phyloP scores from a whole-genome alignment of 2,329 filamentous ascomycete genomes.

The Lasiodiplodia gonubiensis region DNA sequence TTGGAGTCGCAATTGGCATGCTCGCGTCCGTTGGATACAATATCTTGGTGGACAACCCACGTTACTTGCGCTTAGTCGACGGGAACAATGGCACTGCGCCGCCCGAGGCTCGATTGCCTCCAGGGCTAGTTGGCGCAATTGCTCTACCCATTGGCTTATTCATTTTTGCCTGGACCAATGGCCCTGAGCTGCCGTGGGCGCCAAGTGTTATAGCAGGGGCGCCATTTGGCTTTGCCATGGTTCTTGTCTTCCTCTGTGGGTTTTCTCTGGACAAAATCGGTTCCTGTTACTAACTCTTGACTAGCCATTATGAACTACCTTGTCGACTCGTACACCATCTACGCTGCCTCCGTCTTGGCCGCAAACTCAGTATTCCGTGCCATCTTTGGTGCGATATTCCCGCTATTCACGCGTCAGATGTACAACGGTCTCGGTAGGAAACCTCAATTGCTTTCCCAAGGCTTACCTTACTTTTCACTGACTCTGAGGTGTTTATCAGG shows the following conservation, averaged over 20 bases:
- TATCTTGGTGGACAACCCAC: constrained; percentile 43
- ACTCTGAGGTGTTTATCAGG: constrained; percentile 47
- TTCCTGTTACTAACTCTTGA: neutral
- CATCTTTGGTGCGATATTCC: constrained; percentile 77
- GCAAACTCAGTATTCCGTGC: constrained; percentile 81
- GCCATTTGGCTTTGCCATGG: constrained; percentile 64
- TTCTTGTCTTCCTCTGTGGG: constrained; percentile 65
- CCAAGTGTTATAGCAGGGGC: constrained; percentile 57
- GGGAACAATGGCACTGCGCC: constrained; percentile 60
- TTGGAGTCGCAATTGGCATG: constrained; percentile 73
- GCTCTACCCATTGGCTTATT: constrained; percentile 81
- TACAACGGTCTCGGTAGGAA: constrained; percentile 42
- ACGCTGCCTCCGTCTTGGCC: constrained; percentile 75
- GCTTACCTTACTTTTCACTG: neutral
- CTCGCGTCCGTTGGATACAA: constrained; percentile 61
- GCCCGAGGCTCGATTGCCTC: constrained; percentile 80
- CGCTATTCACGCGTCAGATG: constrained; percentile 75
- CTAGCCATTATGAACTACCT: constrained; percentile 49
- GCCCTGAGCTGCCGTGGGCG: constrained; percentile 63
- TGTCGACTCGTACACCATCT: constrained; percentile 67
- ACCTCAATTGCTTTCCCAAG: neutral
- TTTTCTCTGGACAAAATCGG: rapidly evolving
- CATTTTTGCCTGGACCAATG: constrained; percentile 76
- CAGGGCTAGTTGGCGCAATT: constrained; percentile 75
- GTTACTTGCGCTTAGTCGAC: constrained; percentile 48